Base-by-base conservation (phyloP, 2,329 filamentous ascomycete species). In the Gliomastix tumulicola region DNA sequence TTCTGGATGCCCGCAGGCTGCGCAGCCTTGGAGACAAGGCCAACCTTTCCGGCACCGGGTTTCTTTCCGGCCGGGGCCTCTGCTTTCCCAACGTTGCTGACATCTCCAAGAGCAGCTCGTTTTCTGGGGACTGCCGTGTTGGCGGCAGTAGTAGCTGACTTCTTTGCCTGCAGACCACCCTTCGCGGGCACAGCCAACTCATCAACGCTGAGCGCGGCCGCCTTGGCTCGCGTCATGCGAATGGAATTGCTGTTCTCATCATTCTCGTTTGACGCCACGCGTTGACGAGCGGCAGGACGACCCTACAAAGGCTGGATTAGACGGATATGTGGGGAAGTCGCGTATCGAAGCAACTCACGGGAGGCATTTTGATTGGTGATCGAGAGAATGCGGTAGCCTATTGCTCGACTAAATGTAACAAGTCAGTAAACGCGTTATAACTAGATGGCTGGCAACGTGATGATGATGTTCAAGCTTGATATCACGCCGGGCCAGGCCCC, bases 141-240 rank as follows among this genome's bases (percentile, higher is more conserved):
- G 35, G 68, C 65, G 39, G 60, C 58, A 47, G 63, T 69, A 34
- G 66, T 59, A 20, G 70, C 63, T 13, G 79, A 64, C 60, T 82
- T 87, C 66, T 88, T 89, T 34, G 79, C 70, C 60, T 84, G 82
- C 35, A 87, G 62, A 20, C 78, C 69, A 52, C 82, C 82, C 55
- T 77, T 77, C 37, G 68, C 51, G 21, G 72, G 63, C 51, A 74
- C 69, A 25, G 69, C 59, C 15, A 68, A 59, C 51, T 83, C 83
- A 49, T 82, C 81, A 49, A 70, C 74, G 54, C 68, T 71, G 76
- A 76, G 71, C 33, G 84, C 83, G 40, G 88, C 87, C 36, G 88
- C 81, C 69, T 97, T 96, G 48, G 92, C 89, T 66, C 92, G 80
- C 52, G 92, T 97, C 59, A 96, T 69, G 66, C 89, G 88, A 65